Base-by-base conservation (phyloP, 352 stramenopile genomes). In the Pythium angustatum region DNA sequence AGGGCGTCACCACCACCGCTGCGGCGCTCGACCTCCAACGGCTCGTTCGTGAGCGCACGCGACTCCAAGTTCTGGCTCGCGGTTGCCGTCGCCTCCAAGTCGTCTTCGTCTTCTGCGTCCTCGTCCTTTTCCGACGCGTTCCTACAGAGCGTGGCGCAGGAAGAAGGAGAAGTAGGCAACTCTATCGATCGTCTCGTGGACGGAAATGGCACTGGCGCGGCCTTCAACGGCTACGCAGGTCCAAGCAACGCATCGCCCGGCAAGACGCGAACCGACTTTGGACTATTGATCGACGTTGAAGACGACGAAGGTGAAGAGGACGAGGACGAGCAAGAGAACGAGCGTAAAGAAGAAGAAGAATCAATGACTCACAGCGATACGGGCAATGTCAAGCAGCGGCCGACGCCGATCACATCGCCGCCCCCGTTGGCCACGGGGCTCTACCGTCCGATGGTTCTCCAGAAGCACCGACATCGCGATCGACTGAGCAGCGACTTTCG, bases 11-110 rank as follows among this genome's bases (percentile, higher is more conserved):
- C 28, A 28, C 36, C 36, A 38, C 12, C 49, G 38, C 30, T 64
- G 38, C 38, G 52, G 3, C 62, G 55, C 36, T 31, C 27, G 14
- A 33, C 44, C 26, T 70, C 63, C 3, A 53, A 56, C 43, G 75
- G 82, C 60, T 83, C 75, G 21, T 72, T 65, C 49, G 72, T 84
- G 51, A 90, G 81, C 64, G 81, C 79, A 36, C 81, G 81, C 57
- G 81, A 90, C 69, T 77, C 81, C 62, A 76, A 68, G 28, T 90
- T 86, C 62, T 90, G 81, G 81, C 63, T 90, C 40, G 55, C 77
- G 19, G 61, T 88, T 21, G 81, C 79, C 10, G 78, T 73, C 0
- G 51, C 72, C 3, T 77, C 71, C 19, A 77, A 69, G 4, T 70
- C 58, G 2, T 70, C 58, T 14, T 81, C 73, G 30, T 63, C 59